Percentiles rank a stretch among this genome's conserved stretches.
These are phyloP conservation scores for Pseudogymnoascus sp. DNA, from an alignment of 2,329 filamentous ascomycete genomes.

Conservation along the genomic window DNA sequence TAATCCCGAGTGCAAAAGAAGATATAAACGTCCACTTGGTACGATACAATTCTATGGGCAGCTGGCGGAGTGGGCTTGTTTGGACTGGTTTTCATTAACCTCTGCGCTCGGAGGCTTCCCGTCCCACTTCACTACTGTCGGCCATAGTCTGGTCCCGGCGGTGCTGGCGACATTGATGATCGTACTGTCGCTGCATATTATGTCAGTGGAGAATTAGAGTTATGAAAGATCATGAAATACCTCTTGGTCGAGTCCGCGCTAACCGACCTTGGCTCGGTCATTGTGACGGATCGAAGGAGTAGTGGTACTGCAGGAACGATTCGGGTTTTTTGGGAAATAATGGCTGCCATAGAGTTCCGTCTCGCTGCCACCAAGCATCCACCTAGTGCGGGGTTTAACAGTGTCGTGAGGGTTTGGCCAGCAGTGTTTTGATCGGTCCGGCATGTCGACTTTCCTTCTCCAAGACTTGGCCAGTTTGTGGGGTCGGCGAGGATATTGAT, in stretches of 20 bases:
- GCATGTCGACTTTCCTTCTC: not conserved
- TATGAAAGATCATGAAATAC: not conserved
- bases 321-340: not conserved
- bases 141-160: not conserved
- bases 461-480: conserved; percentile 9
- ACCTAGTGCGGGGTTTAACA: not conserved
- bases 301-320: conserved; percentile 1
- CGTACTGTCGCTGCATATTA: not conserved
- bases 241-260: not conserved
- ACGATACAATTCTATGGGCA: not conserved
- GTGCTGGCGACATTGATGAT: not conserved
- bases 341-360: not conserved
- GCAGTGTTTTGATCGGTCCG: not conserved
- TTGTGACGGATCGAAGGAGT: not conserved
- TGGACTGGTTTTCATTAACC: not conserved
- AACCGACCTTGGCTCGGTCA: not conserved
- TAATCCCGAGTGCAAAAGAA: not conserved
- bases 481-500: conserved; percentile 1
- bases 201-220: not conserved
- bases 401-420: not conserved
- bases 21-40: not conserved
- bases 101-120: not conserved
- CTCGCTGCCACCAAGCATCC: not conserved
- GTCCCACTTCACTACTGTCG: not conserved
- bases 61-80: not conserved